phyloP scores from a whole-genome alignment of 2,329 filamentous ascomycete species.

The Neonectria sp. region DNA sequence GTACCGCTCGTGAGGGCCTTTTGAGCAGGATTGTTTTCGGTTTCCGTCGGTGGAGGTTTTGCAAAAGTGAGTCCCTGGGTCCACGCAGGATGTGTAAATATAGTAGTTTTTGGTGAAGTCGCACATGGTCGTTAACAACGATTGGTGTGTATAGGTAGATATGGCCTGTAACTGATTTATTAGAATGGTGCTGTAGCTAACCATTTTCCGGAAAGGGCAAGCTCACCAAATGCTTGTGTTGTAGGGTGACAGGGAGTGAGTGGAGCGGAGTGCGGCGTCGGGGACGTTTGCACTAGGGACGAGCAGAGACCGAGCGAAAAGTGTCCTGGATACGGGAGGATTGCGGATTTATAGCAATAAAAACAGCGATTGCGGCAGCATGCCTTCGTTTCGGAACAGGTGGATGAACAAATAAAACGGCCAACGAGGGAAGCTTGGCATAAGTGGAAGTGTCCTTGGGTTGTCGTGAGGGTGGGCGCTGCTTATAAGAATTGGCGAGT shows the following conservation, averaged over 20 bases:
- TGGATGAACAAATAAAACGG: slow-evolving; percentile 7
- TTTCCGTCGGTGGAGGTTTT: slow-evolving; percentile 78
- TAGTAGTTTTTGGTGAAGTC: slow-evolving; percentile 83
- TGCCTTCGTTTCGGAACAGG: slow-evolving; percentile 9
- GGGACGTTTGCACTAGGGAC: slow-evolving; percentile 7
- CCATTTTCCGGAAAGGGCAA: slow-evolving; percentile 30
- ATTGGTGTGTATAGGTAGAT: neutral
- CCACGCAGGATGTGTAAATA: slow-evolving; percentile 79
- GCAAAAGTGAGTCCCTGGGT: slow-evolving; percentile 80
- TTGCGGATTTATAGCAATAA: neutral
- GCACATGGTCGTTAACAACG: slow-evolving; percentile 62
- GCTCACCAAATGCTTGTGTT: slow-evolving; percentile 29
- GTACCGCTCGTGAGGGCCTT: slow-evolving; percentile 80
- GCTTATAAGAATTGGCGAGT: slow-evolving; percentile 29
- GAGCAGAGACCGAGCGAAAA: neutral
- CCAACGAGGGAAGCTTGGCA: neutral
- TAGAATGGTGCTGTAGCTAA: slow-evolving; percentile 24
- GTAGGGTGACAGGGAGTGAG: slow-evolving; percentile 17
- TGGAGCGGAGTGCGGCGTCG: slow-evolving; percentile 17
- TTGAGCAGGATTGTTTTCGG: slow-evolving; percentile 70
- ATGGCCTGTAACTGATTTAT: slow-evolving; percentile 11
- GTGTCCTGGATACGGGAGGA: neutral
- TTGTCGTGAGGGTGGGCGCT: slow-evolving; percentile 25
- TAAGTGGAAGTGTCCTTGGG: slow-evolving; percentile 20
- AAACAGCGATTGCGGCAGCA: slow-evolving; percentile 17